Evolutionary conservation across 192 early-diverging fungal species (phyloP), one percentile per base, ranked within the genome.

Genomic region (Coemansia asiatica): DNA sequence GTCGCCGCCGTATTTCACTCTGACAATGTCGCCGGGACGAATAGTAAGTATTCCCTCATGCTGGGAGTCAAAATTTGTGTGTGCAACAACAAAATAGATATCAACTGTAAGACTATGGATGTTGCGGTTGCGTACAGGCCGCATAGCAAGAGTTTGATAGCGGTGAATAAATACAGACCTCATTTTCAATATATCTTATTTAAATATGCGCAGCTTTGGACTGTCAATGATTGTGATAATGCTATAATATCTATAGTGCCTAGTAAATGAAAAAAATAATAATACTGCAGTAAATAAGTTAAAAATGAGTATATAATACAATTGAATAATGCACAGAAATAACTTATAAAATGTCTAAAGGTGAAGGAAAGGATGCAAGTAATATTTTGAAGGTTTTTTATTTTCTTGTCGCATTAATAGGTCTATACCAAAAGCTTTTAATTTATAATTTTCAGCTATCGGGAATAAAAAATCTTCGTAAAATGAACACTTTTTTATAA

Each of bases 11-110:
- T 54, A 38, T 53, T 69, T 64, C 4, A 79, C 71, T 19, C 71
- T 54, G 58, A 79, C 65, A 22, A 79, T 79, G 33, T 79, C 76
- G 40, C 76, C 76, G 35, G 56, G 49, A 35, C 68, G 71, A 13
- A 79, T 66, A 0, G 71, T 66, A 54, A 79, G 29, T 19, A 74
- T 73, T 9, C 76, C 71, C 21, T 66, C 64, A 60, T 70, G 67
- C 19, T 69, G 64, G 10, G 63, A 67, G 33, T 74, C 61, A 71
- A 74, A 74, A 50, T 73, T 61, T 10, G 68, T 79, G 19, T 69
- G 65, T 0, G 71, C 76, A 25, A 69, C 64, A 18, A 79, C 68
- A 67, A 79, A 79, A 35, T 62, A 38, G 2, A 71, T 79, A 26
- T 79, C 76, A 0, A 79, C 71, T 13, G 44, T 67, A 31, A 79